Evolutionary conservation across 1,284 basidiomycete genomes (phyloP), one percentile per base, ranked within the genome.

Genomic region (Psilocybe mexicana): DNA sequence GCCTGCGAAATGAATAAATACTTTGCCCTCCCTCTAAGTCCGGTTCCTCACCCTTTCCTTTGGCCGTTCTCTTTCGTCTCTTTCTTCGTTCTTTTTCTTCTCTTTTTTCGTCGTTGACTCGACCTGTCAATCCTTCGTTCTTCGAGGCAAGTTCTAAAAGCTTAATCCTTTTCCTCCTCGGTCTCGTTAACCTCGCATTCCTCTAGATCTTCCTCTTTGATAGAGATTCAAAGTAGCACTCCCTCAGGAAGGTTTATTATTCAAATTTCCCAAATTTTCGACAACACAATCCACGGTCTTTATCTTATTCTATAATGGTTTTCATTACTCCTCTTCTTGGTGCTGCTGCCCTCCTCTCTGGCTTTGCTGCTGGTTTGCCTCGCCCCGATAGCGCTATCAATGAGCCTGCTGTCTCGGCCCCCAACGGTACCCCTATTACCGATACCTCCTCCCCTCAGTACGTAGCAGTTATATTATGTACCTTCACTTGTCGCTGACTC

Each of bases 131-230:
- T 75, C 75, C 75, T 85, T 84, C 77, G 72, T 82, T 81, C 72
- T 70, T 73, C 76, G 77, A 79, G 83, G 81, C 81, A 65, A 60
- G 72, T 72, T 18, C 18, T 18, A 18, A 18, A 18, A 18, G 18
- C 46, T 48, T 24, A 11, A 40, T 5, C 7, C 25, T 35, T 44
- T 25, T 43, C 35, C 40, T 33, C 30, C 0, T 33, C 30, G 56
- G 54, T 52, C 47, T 43, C n/a, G 43, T 44, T 44, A 25, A 40
- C 25, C 66, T 68, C 25, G 67, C 45, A 25, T 45, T 44, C 50
- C 60, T 38, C 26, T 65, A 84, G 82, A 84, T 84, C 80, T 79
- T 76, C 75, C 82, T 87, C 86, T 88, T 88, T 84, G 86, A 86
- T 74, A 88, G 86, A 87, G 83, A 75, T 70, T 72, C 74, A 74